These are phyloP conservation scores for Aphanoascus verrucosus DNA, from an alignment of 2,329 filamentous ascomycete genomes.

Conservation along the genomic window DNA sequence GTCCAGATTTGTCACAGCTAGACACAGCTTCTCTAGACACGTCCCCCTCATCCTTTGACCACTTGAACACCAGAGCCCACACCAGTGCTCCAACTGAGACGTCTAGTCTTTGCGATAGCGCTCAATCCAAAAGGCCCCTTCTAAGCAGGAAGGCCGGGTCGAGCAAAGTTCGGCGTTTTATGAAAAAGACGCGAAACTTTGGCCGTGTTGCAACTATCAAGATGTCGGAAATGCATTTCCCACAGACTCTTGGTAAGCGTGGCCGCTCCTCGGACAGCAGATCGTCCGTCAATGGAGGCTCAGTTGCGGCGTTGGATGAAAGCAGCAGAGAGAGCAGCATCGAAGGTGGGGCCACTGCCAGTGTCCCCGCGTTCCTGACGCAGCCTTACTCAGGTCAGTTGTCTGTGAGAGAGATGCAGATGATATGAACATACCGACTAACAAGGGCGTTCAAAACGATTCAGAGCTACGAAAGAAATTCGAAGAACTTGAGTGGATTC, in stretches of 20 bases:
- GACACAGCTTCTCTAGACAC: constrained; percentile 9
- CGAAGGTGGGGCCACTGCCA: constrained; percentile 20
- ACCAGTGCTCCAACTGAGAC: constrained; percentile 12
- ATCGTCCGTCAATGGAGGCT: constrained; percentile 20
- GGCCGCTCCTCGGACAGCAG: constrained; percentile 28
- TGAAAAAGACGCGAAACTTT: constrained; percentile 33
- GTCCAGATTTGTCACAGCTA: constrained; percentile 27
- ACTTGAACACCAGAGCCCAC: background rate
- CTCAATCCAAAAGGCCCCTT: constrained; percentile 19
- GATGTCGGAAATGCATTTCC: constrained; percentile 33
- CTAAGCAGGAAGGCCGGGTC: constrained; percentile 26
- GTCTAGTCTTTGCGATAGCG: constrained; percentile 10
- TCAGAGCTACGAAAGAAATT: constrained; percentile 52
- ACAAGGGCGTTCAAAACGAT: constrained; percentile 7
- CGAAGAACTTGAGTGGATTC: constrained; percentile 50
- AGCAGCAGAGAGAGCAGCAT: constrained; percentile 21
- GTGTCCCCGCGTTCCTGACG: constrained; percentile 31
- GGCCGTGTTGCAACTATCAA: constrained; percentile 32
- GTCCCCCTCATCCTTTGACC: background rate
- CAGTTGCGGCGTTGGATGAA: constrained; percentile 8
- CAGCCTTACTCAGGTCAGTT: constrained; percentile 31
- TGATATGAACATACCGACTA: background rate
- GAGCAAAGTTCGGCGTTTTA: constrained; percentile 32
- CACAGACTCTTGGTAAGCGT: constrained; percentile 30
- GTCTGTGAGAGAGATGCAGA: background rate